These are phyloP conservation scores for Lactuca saligna DNA, from an alignment of 129 eudicot genomes.

Conservation along the genomic window DNA sequence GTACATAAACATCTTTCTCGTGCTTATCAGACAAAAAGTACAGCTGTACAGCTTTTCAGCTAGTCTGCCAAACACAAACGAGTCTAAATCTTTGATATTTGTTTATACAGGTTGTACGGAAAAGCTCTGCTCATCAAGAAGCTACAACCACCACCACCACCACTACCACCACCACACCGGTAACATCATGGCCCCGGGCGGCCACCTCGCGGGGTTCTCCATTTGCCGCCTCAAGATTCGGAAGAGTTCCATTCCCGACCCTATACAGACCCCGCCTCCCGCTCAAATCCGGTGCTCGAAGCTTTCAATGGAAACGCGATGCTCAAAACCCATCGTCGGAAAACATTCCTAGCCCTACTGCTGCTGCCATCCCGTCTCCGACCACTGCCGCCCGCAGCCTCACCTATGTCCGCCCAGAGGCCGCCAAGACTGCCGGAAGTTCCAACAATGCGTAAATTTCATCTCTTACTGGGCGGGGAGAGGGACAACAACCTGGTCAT, in stretches of 20 bases:
- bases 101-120: constrained; percentile 58
- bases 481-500: background rate
- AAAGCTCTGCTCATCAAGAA: constrained; percentile 62
- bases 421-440: constrained; percentile 47
- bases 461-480: background rate
- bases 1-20: constrained; percentile 32
- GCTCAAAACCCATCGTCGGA: constrained; percentile 39
- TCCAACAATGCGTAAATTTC: constrained; percentile 33
- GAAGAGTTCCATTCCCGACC: constrained; percentile 59
- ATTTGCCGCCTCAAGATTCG: constrained; percentile 64
- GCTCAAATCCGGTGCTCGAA: constrained; percentile 73
- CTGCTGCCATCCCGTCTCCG: constrained; percentile 33
- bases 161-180: constrained; percentile 19
- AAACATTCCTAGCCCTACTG: constrained; percentile 14
- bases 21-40: no score
- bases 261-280: constrained; percentile 53
- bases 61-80: no score
- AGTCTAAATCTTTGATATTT: background rate
- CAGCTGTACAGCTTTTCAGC: no score
- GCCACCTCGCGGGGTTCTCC: constrained; percentile 42
- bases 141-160: background rate
- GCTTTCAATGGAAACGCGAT: constrained; percentile 93
- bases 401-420: constrained; percentile 67
- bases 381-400: constrained; percentile 56
- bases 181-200: constrained; percentile 53